These are phyloP conservation scores for apple (Malus domestica) DNA, from an alignment of 306 rosid species.

Conservation along the genomic window DNA sequence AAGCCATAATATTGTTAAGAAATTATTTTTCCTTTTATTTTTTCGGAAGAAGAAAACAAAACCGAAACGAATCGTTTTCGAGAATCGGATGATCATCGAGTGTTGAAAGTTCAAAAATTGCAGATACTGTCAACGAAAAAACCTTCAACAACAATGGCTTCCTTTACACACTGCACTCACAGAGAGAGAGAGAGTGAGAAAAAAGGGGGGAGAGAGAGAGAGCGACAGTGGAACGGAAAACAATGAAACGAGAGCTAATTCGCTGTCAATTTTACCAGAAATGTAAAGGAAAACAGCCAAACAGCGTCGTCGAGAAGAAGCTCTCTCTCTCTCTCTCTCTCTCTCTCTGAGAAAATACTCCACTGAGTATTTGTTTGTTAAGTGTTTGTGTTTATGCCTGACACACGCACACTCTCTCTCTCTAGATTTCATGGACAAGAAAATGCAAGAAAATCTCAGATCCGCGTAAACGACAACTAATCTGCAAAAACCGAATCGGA, in stretches of 20 bases:
- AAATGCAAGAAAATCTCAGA: constrained; percentile 7
- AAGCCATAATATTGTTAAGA: neutral
- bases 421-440: neutral
- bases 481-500: neutral
- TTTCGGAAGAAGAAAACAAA: neutral
- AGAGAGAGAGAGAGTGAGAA: neutral
- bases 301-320: constrained; percentile 13
- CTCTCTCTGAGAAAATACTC: neutral
- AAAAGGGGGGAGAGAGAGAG: constrained; percentile 11
- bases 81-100: neutral
- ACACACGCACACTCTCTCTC: neutral
- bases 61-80: neutral
- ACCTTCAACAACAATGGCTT: constrained; percentile 17
- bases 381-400: neutral
- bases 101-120: neutral
- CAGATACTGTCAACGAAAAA: constrained; percentile 3
- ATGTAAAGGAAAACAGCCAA: neutral
- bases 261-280: constrained; percentile 11
- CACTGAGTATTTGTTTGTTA: neutral
- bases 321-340: constrained; percentile 9
- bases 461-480: neutral
- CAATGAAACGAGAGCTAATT: constrained; percentile 31
- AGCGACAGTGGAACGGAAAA: constrained; percentile 35
- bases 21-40: neutral
- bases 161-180: constrained; percentile 10